Percentiles rank a stretch among this genome's conserved stretches.
phyloP scores from a whole-genome alignment of 2,329 filamentous ascomycete species.

The Cladosporium sphaerospermum region DNA sequence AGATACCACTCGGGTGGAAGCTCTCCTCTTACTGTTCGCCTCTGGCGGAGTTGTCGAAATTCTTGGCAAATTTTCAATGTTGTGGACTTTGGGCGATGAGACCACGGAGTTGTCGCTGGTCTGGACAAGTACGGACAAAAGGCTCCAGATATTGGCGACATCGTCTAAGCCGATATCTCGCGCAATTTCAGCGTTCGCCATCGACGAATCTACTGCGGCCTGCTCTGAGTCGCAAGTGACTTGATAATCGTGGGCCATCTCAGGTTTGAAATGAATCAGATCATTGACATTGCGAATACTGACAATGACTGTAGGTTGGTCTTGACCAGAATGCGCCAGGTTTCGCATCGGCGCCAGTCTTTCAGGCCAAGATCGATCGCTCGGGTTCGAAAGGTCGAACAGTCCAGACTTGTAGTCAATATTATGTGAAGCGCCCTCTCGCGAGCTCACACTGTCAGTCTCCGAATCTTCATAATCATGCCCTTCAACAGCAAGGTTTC shows the following conservation, averaged over 20 bases:
- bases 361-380: conserved; percentile 15
- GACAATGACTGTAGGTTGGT: conserved; percentile 60
- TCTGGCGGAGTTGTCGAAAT: background rate
- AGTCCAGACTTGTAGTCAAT: background rate
- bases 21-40: background rate
- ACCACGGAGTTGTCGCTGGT: too few relatives aligned
- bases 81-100: conserved; percentile 35
- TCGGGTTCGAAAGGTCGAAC: background rate
- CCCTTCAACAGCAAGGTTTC: conserved; percentile 20
- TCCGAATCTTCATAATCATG: conserved; percentile 15
- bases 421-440: background rate
- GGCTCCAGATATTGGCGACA: conserved; percentile 75
- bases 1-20: background rate
- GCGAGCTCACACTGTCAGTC: conserved; percentile 8
- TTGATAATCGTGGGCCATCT: conserved; percentile 71
- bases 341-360: conserved; percentile 9
- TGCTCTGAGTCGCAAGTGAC: conserved; percentile 68
- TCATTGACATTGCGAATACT: conserved; percentile 65
- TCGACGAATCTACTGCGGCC: conserved; percentile 60
- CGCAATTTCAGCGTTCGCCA: conserved; percentile 75
- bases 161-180: conserved; percentile 64
- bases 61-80: background rate
- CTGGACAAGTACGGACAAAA: conserved; percentile 65
- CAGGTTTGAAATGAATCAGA: conserved; percentile 69
- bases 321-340: conserved; percentile 7